phyloP scores from a whole-genome alignment of 805 yeast genomes.

The Starmerella vitae region DNA sequence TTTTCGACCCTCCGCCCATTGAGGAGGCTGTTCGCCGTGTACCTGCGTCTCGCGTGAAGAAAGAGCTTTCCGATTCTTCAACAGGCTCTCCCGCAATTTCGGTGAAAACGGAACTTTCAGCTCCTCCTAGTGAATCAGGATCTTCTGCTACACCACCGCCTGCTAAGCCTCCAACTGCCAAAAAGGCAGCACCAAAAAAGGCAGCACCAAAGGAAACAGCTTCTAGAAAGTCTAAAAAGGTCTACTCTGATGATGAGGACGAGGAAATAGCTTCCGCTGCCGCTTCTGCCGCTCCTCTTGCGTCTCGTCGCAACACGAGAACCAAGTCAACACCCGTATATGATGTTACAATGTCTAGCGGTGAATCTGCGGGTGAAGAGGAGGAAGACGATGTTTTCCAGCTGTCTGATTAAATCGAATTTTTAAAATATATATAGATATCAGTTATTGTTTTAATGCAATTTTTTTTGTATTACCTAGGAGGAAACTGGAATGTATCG shows the following conservation, averaged over 20 bases:
- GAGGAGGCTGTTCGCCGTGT: slow-evolving; percentile 13
- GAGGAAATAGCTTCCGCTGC: no score
- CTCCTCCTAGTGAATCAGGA: not conserved
- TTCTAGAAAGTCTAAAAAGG: not conserved
- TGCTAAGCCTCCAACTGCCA: not conserved
- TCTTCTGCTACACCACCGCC: not conserved
- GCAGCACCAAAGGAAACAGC: not conserved
- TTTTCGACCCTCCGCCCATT: slow-evolving; percentile 20
- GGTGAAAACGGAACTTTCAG: slow-evolving; percentile 1
- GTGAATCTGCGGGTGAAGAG: slow-evolving; percentile 6
- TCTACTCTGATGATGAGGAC: no score
- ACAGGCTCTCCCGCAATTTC: not conserved
- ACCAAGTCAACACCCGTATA: no score
- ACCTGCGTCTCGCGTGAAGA: slow-evolving; percentile 9
- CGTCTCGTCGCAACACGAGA: no score
- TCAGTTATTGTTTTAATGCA: not conserved
- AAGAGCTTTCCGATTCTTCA: slow-evolving; percentile 6
- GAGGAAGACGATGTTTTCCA: slow-evolving; percentile 7
- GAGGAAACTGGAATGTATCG: slow-evolving; percentile 19
- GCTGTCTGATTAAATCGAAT: slow-evolving; percentile 7
- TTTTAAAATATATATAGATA: not conserved
- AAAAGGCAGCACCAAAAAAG: not conserved
- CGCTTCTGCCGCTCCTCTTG: no score
- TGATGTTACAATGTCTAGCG: slow-evolving; percentile 8
- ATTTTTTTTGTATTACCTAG: slow-evolving; percentile 1